These are phyloP conservation scores for Erysiphe neolycopersici DNA, from an alignment of 2,329 filamentous ascomycete genomes.

Conservation along the genomic window DNA sequence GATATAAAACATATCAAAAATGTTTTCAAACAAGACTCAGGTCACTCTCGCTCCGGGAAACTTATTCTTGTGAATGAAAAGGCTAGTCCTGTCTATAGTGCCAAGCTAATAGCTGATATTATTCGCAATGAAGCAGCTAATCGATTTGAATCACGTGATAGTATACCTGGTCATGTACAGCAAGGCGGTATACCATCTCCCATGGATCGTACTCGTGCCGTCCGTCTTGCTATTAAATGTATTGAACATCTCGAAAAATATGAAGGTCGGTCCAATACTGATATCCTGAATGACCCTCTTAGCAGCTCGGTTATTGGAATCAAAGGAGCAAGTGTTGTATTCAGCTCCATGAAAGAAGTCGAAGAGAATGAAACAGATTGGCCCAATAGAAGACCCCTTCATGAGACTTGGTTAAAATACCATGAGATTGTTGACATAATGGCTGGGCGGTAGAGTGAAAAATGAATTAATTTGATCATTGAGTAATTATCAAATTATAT, in stretches of 20 bases:
- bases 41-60: constrained; percentile 71
- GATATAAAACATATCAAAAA: constrained; percentile 78
- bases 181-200: constrained; percentile 79
- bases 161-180: constrained; percentile 81
- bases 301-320: constrained; percentile 74
- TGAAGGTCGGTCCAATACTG: constrained; percentile 33
- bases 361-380: constrained; percentile 80
- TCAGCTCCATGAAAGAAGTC: constrained; percentile 53
- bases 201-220: constrained; percentile 86
- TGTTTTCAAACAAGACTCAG: constrained; percentile 61
- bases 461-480: background rate
- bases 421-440: constrained; percentile 65
- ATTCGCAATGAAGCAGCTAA: constrained; percentile 83
- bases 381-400: constrained; percentile 60
- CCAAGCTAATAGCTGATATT: constrained; percentile 82
- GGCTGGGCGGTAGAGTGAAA: constrained; percentile 30
- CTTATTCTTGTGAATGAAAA: constrained; percentile 94
- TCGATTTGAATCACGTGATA: constrained; percentile 75
- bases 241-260: constrained; percentile 73
- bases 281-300: constrained; percentile 46
- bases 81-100: constrained; percentile 69
- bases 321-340: constrained; percentile 69
- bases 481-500: background rate
- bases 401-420: constrained; percentile 63
- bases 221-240: constrained; percentile 78